Evolutionary conservation across 2,329 filamentous ascomycete species (phyloP), one percentile per base, ranked within the genome.

Genomic region (Conoideocrella luteorostrata): DNA sequence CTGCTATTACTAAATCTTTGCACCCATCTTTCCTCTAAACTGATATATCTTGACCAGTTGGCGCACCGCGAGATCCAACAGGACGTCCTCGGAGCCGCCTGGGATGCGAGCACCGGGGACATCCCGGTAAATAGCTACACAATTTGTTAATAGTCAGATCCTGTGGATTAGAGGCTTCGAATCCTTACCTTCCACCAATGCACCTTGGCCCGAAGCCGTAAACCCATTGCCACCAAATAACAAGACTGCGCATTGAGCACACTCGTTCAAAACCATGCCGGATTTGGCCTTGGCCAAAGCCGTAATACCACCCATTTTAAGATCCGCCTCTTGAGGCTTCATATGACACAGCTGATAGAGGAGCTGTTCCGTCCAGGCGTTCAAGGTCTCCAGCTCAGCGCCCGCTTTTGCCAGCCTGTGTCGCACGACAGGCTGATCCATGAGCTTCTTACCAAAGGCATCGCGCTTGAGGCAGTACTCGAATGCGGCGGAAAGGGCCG

Each of bases 361-460:
- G 3, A 82, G 61, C 54, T 82, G 77, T 51, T 83, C 79, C 46
- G 82, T 57, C 63, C 78, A 82, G 0, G 77, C 75, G 59, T 75
- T 78, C 35, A 77, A 73, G 0, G 75, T 72, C 49, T 82, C 79
- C n/a, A 83, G 72, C 50, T 75, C 68, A 10, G 75, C 65, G 1
- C 75, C 77, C 35, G 82, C 69, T 26, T 72, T 76, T 15, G 74
- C 70, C 13, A 83, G 68, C 54, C 82, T 82, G 18, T 71, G 65
- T 13, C 73, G 68, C 42, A 82, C 82, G 26, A 78, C 73, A 38
- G 80, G 75, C 52, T 75, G 75, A 10, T 71, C 59, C 44, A 81
- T 73, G 4, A 83, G 64, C 0, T 75, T 72, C 34, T 71, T 71
- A 18, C 78, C 78, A 52, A 82, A 82, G 0, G 78, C 80, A 44